Evolutionary conservation across 1,139 yeast species (phyloP), one percentile per base, ranked within the genome.

Genomic region (Suhomyces atakaporum): DNA sequence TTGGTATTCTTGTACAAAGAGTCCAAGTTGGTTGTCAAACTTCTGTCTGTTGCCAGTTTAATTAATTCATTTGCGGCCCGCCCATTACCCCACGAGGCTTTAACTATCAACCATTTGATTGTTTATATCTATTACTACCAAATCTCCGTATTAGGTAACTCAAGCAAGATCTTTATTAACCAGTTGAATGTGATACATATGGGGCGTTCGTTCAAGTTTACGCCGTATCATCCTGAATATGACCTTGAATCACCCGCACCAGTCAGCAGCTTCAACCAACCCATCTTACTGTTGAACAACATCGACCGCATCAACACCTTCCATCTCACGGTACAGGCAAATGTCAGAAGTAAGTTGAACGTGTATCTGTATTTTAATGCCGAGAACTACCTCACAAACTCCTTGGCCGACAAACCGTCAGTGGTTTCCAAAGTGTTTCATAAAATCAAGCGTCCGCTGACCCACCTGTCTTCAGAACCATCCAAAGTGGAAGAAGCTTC

Each of bases 361-460:
- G 38, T 48, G 25, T 49, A 46, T 33, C 43, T 37, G 33, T 49
- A 39, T 41, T 49, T 49, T 30, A 49, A 45, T 27, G 36, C 43
- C 15, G 46, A 49, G 26, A 40, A 38, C 35, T 47, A 42, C 34
- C 42, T 47, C 28, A n/a, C 31, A 9, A 18, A 19, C 23, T 16
- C 32, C 9, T 28, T 38, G 15, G 16, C 27, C n/a, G 35, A 26
- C 18, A 38, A 31, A 18, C 23, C 33, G 7, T 38, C 41, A 9
- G 18, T 31, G 1, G 29, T 34, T 9, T 25, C 35, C 31, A 38
- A 34, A 14, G 11, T 34, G 18, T 15, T 38, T 23, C 8, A 25
- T 13, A 31, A 24, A 7, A 22, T 34, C 22, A 33, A 15, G 14
- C 16, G 27, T 5, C 33, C 38, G 3, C 7, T 24, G 9, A 8